A percentile compares a stretch with the other conserved stretches of the same genome.
Evolutionary conservation across 805 yeast species (phyloP).

Genomic region (Yarrowia phangngaensis): DNA sequence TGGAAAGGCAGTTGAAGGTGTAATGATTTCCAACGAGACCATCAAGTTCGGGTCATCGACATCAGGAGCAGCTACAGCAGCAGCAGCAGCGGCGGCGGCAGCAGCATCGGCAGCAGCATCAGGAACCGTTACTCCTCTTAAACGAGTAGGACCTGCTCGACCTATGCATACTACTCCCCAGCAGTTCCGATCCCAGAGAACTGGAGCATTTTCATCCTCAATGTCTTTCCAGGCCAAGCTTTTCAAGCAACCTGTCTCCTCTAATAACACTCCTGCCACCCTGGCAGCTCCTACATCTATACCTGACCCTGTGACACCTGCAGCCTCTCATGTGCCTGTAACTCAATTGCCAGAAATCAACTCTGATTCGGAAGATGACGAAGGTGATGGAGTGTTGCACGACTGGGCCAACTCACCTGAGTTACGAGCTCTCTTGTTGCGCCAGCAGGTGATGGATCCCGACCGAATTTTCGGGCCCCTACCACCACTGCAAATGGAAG

Average conservation of each 20-base stretch:
- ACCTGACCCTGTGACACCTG: constrained; percentile 20
- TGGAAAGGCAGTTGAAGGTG: constrained; percentile 15
- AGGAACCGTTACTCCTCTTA: constrained; percentile 6
- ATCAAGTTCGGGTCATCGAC: constrained; percentile 34
- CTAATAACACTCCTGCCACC: constrained; percentile 5
- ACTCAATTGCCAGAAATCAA: constrained; percentile 37
- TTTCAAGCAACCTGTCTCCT: constrained; percentile 15
- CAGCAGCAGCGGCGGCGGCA: constrained; percentile 1
- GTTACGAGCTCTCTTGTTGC: constrained; percentile 46
- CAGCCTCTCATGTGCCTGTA: constrained; percentile 20
- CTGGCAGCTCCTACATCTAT: constrained; percentile 1
- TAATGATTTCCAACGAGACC: constrained; percentile 34
- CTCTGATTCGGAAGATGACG: constrained; percentile 51
- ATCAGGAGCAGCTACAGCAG: not conserved
- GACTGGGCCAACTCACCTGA: constrained; percentile 65
- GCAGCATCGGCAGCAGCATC: not conserved
- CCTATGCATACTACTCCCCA: constrained; percentile 25
- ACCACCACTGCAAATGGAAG: constrained; percentile 64
- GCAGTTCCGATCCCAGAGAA: constrained; percentile 24
- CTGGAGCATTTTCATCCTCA: constrained; percentile 11
- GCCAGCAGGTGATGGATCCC: constrained; percentile 57
- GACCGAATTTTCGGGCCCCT: constrained; percentile 69
- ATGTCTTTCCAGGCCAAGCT: constrained; percentile 25
- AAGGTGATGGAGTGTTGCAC: constrained; percentile 46
- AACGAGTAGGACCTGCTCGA: constrained; percentile 17